These are phyloP conservation scores for Colletotrichum trifolii DNA, from an alignment of 2,329 filamentous ascomycete species.

Conservation along the genomic window DNA sequence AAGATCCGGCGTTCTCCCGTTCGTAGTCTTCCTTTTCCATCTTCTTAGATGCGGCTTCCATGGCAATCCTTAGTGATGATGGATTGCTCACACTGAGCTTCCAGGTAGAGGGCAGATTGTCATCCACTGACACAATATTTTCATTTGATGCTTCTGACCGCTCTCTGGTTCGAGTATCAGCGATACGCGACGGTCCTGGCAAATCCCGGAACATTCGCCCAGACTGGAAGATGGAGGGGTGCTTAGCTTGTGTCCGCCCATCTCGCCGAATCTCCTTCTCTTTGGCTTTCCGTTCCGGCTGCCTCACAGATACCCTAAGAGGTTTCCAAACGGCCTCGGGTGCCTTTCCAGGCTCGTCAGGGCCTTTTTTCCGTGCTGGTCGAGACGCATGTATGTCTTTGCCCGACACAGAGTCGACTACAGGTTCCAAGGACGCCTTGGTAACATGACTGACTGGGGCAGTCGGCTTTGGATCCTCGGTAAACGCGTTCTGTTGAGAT, in stretches of 20 bases:
- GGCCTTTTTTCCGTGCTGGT: not conserved
- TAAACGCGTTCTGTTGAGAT: not conserved
- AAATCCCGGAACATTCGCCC: slow-evolving; percentile 5
- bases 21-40: slow-evolving; percentile 40
- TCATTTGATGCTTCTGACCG: slow-evolving; percentile 6
- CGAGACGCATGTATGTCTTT: not conserved
- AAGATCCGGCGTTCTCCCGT: not conserved
- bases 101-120: slow-evolving; percentile 45
- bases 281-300: slow-evolving; percentile 39
- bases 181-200: slow-evolving; percentile 2
- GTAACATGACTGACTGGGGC: too few species aligned
- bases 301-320: slow-evolving; percentile 22
- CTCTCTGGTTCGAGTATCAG: not conserved
- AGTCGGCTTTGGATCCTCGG: not conserved
- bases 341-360: not conserved
- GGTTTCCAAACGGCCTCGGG: slow-evolving; percentile 1
- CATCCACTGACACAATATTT: slow-evolving; percentile 4
- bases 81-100: slow-evolving; percentile 41
- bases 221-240: slow-evolving; percentile 11
- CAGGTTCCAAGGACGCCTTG: not conserved
- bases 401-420: not conserved
- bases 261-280: slow-evolving; percentile 26
- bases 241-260: not conserved
- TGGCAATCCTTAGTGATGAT: slow-evolving; percentile 46
- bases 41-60: slow-evolving; percentile 43